Evolutionary conservation across 148 eudicot genomes (phyloP).

Genomic region (Arctostaphylos glauca): DNA sequence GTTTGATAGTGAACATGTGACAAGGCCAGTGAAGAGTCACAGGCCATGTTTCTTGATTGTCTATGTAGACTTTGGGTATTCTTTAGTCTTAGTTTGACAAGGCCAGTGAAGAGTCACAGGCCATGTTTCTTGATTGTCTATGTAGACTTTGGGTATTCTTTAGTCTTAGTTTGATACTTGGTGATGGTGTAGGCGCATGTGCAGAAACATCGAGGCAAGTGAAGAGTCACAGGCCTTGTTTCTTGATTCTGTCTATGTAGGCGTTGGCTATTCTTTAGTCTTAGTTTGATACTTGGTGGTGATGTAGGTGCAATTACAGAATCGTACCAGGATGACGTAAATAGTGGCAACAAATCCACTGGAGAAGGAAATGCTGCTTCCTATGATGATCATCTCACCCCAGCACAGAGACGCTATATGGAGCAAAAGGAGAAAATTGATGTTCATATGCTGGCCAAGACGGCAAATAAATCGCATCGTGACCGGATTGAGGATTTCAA

Average conservation of each 20-base stretch:
- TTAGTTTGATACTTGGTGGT: conserved; percentile 2
- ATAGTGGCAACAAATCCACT: conserved; percentile 28
- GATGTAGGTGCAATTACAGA: conserved; percentile 37
- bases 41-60: background rate
- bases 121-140: background rate
- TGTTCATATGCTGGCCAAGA: conserved; percentile 64
- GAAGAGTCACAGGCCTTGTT: background rate
- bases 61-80: too few species aligned
- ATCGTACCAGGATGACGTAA: conserved; percentile 33
- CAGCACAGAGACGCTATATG: conserved; percentile 92
- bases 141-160: background rate
- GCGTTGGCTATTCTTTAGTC: background rate
- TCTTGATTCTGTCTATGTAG: background rate
- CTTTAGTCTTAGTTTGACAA: conserved; percentile 1
- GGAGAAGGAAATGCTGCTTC: conserved; percentile 40
- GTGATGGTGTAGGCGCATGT: too few species aligned
- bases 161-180: background rate
- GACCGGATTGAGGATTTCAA: conserved; percentile 87
- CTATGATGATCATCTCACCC: conserved; percentile 60
- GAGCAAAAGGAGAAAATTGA: conserved; percentile 82
- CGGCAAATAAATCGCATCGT: conserved; percentile 80
- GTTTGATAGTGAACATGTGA: background rate
- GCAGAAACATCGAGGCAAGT: background rate
- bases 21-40: background rate
- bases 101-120: background rate